phyloP scores from a whole-genome alignment of 2,329 filamentous ascomycete species.

The Xylariomycetidae sp. region DNA sequence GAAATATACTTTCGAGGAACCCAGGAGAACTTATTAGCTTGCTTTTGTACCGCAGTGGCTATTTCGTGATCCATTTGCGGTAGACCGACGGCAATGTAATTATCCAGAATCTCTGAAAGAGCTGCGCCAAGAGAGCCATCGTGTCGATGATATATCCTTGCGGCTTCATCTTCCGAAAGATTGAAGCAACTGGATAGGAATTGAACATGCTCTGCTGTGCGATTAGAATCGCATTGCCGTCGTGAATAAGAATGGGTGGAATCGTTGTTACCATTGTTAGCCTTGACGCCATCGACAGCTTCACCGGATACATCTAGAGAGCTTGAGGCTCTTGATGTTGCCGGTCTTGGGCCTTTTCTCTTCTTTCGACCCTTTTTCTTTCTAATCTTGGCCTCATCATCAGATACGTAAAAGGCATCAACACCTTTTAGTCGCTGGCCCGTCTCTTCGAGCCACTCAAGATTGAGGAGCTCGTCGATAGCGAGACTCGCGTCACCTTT shows the following conservation, averaged over 20 bases:
- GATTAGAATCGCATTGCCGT: no score
- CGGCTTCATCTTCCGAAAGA: constrained; percentile 36
- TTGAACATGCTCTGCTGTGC: constrained; percentile 38
- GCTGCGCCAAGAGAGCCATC: constrained; percentile 35
- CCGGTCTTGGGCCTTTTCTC: constrained; percentile 13
- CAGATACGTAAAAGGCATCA: constrained; percentile 70
- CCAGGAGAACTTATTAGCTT: constrained; percentile 35
- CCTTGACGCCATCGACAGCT: no score
- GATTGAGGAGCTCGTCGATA: constrained; percentile 76
- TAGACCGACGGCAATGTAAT: constrained; percentile 35
- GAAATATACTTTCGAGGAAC: constrained; percentile 39
- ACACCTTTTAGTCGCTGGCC: constrained; percentile 65
- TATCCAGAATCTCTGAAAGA: constrained; percentile 38
- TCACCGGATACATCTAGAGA: constrained; percentile 4
- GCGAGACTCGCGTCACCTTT: constrained; percentile 63
- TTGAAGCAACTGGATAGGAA: constrained; percentile 41
- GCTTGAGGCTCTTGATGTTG: constrained; percentile 5
- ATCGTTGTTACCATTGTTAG: no score
- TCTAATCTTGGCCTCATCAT: constrained; percentile 34
- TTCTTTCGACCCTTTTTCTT: constrained; percentile 36
- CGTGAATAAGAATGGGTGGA: no score
- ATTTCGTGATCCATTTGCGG: constrained; percentile 26
- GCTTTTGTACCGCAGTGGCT: constrained; percentile 26
- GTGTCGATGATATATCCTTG: constrained; percentile 34
- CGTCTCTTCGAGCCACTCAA: constrained; percentile 69